Base-by-base conservation (phyloP, 345 rosid species). In the Limnanthes douglasii region DNA sequence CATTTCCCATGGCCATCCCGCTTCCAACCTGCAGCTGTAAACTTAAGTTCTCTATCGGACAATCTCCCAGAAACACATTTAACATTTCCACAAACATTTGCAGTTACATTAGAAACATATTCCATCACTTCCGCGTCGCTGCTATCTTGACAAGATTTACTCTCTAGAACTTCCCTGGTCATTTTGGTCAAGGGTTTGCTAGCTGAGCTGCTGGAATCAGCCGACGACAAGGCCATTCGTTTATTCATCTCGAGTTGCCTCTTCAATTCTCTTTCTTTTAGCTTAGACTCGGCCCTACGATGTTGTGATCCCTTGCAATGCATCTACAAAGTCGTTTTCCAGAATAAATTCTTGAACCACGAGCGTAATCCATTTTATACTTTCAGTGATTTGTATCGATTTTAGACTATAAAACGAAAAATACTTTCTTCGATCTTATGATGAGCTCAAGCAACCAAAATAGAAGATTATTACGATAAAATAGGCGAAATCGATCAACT, bases 1-100 rank as follows among this genome's bases (percentile, higher is more conserved):
- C n/a, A n/a, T n/a, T n/a, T n/a, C 14, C 78, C 78, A 47, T 62
- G 57, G 37, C 73, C 42, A 26, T 66, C 65, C 4, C 63, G 70
- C 54, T 70, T 70, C 73, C 78, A 70, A 31, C 78, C 78, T 5
- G 73, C 62, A 44, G 65, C 59, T 37, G 45, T 62, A 43, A 70
- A 70, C 57, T 60, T 56, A 23, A 66, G 68, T 37, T 66, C 73
- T 34, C 42, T 68, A 49, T 31, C 27, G 4, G 27, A 39, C 5
- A 46, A 42, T 46, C 41, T 38, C 20, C 12, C 18, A 9, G 26
- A 34, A 19, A 40, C 21, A 9, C 14, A 44, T 17, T 57, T 34
- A 15, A 11, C 11, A 13, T 15, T 39, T 26, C 16, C 37, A 0
- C 11, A 15, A 12, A 5, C 6, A 29, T 6, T 13, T 11, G 37